Base-by-base conservation (phyloP, 352 stramenopile genomes). In the Aphanomyces astaci region DNA sequence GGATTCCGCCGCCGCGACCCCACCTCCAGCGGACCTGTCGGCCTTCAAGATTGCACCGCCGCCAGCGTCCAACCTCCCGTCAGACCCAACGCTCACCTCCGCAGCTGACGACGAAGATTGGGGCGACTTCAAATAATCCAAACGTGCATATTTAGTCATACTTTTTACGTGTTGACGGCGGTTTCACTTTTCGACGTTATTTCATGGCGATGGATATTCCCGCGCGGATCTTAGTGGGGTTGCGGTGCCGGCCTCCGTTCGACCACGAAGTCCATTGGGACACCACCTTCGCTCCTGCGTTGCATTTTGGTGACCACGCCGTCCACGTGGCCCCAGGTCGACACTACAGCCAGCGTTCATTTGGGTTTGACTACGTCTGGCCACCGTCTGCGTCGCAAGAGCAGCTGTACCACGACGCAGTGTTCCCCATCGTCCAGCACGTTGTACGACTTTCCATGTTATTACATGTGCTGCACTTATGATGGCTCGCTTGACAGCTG, bases 91-190 rank as follows among this genome's bases (percentile, higher is more conserved):
- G 10, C 10, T 30, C 7, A 64, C 75, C 27, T 77, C 66, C 45
- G 25, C 71, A n/a, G 77, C 83, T 15, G 82, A 87, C 43, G 86
- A 90, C 65, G 75, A 85, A 5, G 86, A 94, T 55, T 94, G 84
- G 84, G 86, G 84, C 0, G 86, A 92, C 55, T 94, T 94, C 62
- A 91, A 83, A 13, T 92, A 84, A 0, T 82, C 80, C 39, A 90
- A 73, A 77, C n/a, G 36, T 63, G 11, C 22, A 31, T 63, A 52
- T 31, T 63, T 24, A 31, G 10, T 43, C 19, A 15, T 31, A 24
- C n/a, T 48, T 52, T 28, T 0, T 63, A 1, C 22, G 27, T 24
- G 27, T 30, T 25, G 11, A 15, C 13, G 25, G 24, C 51, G n/a
- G 51, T 59, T 59, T 59, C 51, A 59, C 30, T 22, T 7, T 55